These are phyloP conservation scores for Rubroboletus satanas DNA, from an alignment of 768 basidiomycete genomes.

Conservation along the genomic window DNA sequence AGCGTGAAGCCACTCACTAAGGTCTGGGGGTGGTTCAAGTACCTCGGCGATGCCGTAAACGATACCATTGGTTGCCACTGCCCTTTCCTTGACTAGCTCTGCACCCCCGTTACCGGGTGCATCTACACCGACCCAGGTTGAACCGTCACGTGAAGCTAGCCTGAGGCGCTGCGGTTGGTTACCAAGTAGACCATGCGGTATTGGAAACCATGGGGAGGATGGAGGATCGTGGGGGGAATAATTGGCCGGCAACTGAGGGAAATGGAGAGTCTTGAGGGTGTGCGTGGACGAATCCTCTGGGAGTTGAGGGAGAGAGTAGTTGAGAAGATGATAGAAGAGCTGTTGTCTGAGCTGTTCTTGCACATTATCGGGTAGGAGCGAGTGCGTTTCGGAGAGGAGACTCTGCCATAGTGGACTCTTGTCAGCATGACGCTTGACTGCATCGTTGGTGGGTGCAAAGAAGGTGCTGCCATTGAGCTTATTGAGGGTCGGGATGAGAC, in stretches of 20 bases:
- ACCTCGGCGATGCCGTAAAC: constrained; percentile 73
- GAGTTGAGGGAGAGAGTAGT: constrained; percentile 58
- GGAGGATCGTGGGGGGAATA: constrained; percentile 66
- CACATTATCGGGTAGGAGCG: constrained; percentile 65
- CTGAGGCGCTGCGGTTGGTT: constrained; percentile 79
- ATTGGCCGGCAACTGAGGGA: constrained; percentile 56
- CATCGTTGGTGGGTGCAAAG: constrained; percentile 95
- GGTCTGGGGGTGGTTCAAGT: constrained; percentile 65
- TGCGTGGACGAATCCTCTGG: constrained; percentile 38
- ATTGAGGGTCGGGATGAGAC: constrained; percentile 90
- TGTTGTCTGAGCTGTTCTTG: constrained; percentile 83
- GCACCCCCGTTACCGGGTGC: constrained; percentile 75
- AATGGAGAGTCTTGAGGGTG: constrained; percentile 63
- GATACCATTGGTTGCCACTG: constrained; percentile 69
- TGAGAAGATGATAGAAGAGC: constrained; percentile 91
- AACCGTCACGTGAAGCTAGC: constrained; percentile 46
- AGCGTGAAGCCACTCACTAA: constrained; percentile 49
- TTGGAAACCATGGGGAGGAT: constrained; percentile 80
- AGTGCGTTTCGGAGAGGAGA: constrained; percentile 28
- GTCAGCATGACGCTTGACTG: constrained; percentile 53
- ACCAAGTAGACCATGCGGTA: constrained; percentile 78
- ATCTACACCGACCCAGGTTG: constrained; percentile 66
- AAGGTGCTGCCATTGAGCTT: constrained; percentile 77
- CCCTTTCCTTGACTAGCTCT: constrained; percentile 52
- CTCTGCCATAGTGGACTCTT: constrained; percentile 31